Evolutionary conservation across 1,284 basidiomycete genomes (phyloP).

Genomic region (Cystobasidium slooffiae): DNA sequence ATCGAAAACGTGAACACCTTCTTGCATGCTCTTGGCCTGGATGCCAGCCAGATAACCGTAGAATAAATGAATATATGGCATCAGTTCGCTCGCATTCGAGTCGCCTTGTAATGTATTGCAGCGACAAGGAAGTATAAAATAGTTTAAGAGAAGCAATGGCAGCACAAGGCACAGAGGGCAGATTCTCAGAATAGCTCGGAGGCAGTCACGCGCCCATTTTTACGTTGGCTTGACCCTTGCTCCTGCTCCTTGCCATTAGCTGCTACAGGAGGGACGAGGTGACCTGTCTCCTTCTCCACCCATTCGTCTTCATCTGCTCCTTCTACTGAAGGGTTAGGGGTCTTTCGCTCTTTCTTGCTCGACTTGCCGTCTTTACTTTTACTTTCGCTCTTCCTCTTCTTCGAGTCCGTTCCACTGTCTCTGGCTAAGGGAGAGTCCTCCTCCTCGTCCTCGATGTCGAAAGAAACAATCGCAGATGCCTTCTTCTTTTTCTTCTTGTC

Average conservation of each 20-base stretch:
- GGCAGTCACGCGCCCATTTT: constrained; percentile 26
- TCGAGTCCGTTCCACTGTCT: constrained; percentile 62
- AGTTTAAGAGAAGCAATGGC: neutral
- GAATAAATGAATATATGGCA: constrained; percentile 14
- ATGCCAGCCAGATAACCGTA: constrained; percentile 68
- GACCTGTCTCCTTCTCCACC: constrained; percentile 54
- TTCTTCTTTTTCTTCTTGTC: constrained; percentile 59
- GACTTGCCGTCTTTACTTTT: constrained; percentile 56
- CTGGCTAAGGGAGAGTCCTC: constrained; percentile 62
- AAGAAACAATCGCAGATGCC: constrained; percentile 53
- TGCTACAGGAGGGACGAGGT: neutral
- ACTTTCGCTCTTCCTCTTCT: constrained; percentile 55
- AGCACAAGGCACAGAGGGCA: neutral
- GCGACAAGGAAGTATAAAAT: neutral
- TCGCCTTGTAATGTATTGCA: neutral
- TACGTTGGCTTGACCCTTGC: neutral
- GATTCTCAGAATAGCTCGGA: constrained; percentile 25
- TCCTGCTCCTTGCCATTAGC: neutral
- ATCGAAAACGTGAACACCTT: constrained; percentile 77
- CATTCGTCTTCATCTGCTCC: constrained; percentile 59
- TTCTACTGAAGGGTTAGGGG: constrained; percentile 26
- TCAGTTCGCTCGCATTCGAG: neutral
- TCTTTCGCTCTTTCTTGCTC: constrained; percentile 44
- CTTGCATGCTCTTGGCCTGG: constrained; percentile 79
- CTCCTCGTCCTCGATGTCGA: constrained; percentile 57